Conservation (phyloP, 768 basidiomycete species). For the Serendipita vermifera region DNA sequence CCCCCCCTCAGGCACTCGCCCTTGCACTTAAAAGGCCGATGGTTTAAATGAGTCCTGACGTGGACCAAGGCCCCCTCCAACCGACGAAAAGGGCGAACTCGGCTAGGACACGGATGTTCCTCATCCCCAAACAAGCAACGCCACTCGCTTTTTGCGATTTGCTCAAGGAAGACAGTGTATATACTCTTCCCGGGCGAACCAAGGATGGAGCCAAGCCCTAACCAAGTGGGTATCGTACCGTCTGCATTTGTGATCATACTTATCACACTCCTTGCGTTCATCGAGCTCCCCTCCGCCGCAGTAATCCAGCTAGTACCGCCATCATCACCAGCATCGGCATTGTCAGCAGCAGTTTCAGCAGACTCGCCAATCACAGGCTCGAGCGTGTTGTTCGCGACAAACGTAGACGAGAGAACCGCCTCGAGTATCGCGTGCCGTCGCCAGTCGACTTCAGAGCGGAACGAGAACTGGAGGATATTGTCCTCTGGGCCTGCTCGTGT, state of each 20-base stretch:
- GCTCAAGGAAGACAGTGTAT: constrained; percentile 5
- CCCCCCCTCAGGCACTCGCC: constrained; percentile 6
- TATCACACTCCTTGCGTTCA: too few relatives aligned
- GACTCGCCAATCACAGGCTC: too few relatives aligned
- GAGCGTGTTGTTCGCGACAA: background rate
- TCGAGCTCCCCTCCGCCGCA: too few relatives aligned
- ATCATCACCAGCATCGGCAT: too few relatives aligned
- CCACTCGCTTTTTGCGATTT: background rate
- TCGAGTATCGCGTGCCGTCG: background rate
- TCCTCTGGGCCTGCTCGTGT: background rate
- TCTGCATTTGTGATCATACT: background rate
- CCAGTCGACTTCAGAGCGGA: constrained; percentile 2
- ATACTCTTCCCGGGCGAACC: constrained; percentile 2
- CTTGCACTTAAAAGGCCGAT: constrained; percentile 5
- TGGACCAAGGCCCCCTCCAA: background rate
- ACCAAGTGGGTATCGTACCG: background rate
- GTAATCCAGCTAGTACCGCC: too few relatives aligned
- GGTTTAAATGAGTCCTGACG: constrained; percentile 3
- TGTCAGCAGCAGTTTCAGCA: too few relatives aligned
- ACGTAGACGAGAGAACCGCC: background rate
- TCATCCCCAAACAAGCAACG: constrained; percentile 6
- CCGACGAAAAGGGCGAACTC: background rate
- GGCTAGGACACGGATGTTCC: background rate
- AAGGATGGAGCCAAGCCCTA: too few relatives aligned
- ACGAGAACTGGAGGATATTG: background rate